phyloP scores from a whole-genome alignment of 495 filamentous ascomycete genomes.

The Trichocladium antarcticum region DNA sequence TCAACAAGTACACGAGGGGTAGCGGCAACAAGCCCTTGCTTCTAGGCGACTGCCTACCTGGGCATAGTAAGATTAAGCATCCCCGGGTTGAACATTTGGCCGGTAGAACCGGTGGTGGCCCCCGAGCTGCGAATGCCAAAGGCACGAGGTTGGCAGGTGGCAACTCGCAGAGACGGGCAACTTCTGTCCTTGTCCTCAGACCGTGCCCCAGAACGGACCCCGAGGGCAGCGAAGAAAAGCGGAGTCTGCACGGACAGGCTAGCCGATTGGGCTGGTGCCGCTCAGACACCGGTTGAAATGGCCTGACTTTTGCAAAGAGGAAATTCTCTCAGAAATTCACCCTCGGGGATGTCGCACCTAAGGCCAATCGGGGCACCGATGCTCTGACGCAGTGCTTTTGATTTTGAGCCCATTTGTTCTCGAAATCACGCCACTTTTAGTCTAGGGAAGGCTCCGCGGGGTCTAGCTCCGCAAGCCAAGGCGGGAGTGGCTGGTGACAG shows the following conservation, averaged over 20 bases:
- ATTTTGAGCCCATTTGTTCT: constrained; percentile 24
- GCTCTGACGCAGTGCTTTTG: constrained; percentile 21
- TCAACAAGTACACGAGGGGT: background rate
- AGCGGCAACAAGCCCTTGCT: background rate
- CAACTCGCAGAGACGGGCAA: background rate
- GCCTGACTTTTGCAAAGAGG: constrained; percentile 19
- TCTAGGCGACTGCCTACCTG: no score
- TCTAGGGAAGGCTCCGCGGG: constrained; percentile 17
- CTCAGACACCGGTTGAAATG: constrained; percentile 17
- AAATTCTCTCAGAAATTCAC: constrained; percentile 9
- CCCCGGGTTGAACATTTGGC: no score
- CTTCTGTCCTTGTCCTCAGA: background rate
- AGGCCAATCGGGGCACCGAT: constrained; percentile 21
- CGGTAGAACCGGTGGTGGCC: no score
- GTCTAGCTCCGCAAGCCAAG: constrained; percentile 19
- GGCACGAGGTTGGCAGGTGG: background rate
- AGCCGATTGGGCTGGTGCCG: constrained; percentile 11
- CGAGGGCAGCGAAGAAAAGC: constrained; percentile 1
- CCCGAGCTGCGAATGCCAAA: no score
- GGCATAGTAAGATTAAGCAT: no score
- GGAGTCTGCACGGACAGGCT: background rate
- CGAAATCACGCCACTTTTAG: constrained; percentile 30
- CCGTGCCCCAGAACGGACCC: background rate
- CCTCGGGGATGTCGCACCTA: no score
- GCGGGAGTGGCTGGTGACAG: constrained; percentile 22